These are phyloP conservation scores for Cadophora gregata DNA, from an alignment of 2,329 filamentous ascomycete species.

Conservation along the genomic window DNA sequence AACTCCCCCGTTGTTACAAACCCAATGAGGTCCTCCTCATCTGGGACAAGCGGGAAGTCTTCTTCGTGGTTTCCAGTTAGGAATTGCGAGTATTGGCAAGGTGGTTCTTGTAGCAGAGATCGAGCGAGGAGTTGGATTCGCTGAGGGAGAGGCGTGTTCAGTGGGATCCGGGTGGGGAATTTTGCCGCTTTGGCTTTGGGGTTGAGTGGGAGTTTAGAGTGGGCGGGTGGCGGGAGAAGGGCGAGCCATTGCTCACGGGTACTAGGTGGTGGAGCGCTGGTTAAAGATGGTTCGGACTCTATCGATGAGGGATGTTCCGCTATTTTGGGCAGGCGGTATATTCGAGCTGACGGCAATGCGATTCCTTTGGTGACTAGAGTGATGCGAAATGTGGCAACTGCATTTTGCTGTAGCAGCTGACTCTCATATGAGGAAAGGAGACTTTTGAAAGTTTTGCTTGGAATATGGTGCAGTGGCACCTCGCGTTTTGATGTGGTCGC, in stretches of 20 bases:
- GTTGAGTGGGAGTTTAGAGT: slow-evolving; percentile 37
- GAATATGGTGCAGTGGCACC: slow-evolving; percentile 32
- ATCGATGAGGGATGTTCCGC: slow-evolving; percentile 33
- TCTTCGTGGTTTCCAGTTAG: slow-evolving; percentile 45
- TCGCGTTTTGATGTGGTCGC: neutral
- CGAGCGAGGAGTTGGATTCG: slow-evolving; percentile 51
- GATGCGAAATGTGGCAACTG: slow-evolving; percentile 68
- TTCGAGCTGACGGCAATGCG: slow-evolving; percentile 73
- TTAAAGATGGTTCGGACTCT: slow-evolving; percentile 41
- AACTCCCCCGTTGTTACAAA: slow-evolving; percentile 90
- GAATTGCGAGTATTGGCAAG: slow-evolving; percentile 50
- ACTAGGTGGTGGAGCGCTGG: slow-evolving; percentile 39
- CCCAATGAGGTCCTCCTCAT: slow-evolving; percentile 78
- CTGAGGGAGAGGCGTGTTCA: slow-evolving; percentile 43
- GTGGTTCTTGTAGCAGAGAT: slow-evolving; percentile 54
- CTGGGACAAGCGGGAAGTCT: slow-evolving; percentile 71
- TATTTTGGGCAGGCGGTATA: slow-evolving; percentile 78
- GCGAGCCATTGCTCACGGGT: slow-evolving; percentile 77
- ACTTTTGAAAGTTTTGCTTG: slow-evolving; percentile 32
- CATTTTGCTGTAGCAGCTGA: slow-evolving; percentile 45
- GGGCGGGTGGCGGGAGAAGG: slow-evolving; percentile 48
- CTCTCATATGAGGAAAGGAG: slow-evolving; percentile 35
- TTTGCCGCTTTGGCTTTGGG: slow-evolving; percentile 34
- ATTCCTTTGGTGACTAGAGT: slow-evolving; percentile 73
- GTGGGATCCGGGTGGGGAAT: slow-evolving; percentile 34